These are phyloP conservation scores for Salvia rosmarinus DNA, from an alignment of 257 asterid species.

Conservation along the genomic window DNA sequence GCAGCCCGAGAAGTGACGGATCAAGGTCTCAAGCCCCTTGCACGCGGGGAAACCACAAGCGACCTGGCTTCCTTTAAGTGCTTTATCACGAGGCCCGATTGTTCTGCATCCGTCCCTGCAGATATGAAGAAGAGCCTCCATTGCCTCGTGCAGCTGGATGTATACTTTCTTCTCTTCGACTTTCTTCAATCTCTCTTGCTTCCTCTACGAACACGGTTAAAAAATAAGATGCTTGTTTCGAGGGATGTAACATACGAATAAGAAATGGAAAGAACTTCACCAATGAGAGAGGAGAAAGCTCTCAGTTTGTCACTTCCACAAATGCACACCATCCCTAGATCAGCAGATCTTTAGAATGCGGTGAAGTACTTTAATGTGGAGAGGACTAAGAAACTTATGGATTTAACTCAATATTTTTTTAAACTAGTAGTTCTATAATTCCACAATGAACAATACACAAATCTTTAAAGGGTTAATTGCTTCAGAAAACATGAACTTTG, in stretches of 20 bases:
- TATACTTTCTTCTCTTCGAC: slow-evolving; percentile 75
- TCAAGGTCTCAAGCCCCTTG: slow-evolving; percentile 77
- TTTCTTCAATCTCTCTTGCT: slow-evolving; percentile 70
- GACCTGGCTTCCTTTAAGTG: slow-evolving; percentile 57
- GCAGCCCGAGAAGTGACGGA: slow-evolving; percentile 79
- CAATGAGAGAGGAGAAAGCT: not conserved
- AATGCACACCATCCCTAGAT: slow-evolving; percentile 10
- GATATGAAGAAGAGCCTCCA: slow-evolving; percentile 91
- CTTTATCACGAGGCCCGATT: slow-evolving; percentile 82
- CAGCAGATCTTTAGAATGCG: slow-evolving; percentile 5
- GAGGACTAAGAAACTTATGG: not conserved
- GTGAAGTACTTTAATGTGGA: not conserved
- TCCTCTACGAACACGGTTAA: slow-evolving; percentile 53
- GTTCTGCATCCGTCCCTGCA: slow-evolving; percentile 90
- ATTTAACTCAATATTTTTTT: not conserved
- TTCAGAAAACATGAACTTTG: no score
- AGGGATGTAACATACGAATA: not conserved
- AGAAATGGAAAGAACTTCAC: slow-evolving; percentile 9
- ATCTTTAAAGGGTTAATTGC: not conserved
- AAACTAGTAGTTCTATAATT: not conserved
- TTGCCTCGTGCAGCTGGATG: slow-evolving; percentile 81
- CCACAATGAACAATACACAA: not conserved
- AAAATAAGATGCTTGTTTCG: slow-evolving; percentile 11
- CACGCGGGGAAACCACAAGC: slow-evolving; percentile 74
- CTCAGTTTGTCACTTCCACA: slow-evolving; percentile 24